Conservation (phyloP, 352 stramenopile genomes). For the Phytophthora palmivora region DNA sequence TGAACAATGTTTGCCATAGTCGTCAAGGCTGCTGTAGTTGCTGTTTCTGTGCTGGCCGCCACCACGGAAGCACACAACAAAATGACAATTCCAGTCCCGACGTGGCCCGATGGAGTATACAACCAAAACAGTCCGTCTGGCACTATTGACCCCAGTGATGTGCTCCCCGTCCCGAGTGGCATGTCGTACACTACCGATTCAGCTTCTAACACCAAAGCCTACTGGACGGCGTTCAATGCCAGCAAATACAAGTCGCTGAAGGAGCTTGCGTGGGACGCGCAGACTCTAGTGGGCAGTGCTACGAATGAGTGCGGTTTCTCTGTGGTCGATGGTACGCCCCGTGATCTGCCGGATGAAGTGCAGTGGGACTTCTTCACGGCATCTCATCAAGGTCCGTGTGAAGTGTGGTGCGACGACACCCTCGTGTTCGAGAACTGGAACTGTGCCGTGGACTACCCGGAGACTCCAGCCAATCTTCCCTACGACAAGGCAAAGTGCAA, state of each 20-base stretch:
- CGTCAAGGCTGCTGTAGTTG: conserved; percentile 32
- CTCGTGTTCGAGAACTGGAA: conserved; percentile 52
- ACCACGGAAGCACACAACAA: conserved; percentile 51
- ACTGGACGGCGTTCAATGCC: conserved; percentile 48
- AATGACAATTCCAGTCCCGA: conserved; percentile 51
- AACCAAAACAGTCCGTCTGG: conserved; percentile 50
- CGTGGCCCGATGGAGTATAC: conserved; percentile 44
- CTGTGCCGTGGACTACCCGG: conserved; percentile 41
- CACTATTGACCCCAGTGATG: conserved; percentile 42
- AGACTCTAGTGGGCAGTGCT: conserved; percentile 31
- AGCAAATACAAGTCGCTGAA: conserved; percentile 47
- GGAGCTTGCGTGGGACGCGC: conserved; percentile 31
- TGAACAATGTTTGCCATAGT: conserved; percentile 40
- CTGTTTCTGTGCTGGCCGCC: conserved; percentile 23
- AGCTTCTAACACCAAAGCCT: conserved; percentile 38
- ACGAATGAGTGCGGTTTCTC: conserved; percentile 46
- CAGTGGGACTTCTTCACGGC: conserved; percentile 52
- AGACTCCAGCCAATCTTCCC: conserved; percentile 42
- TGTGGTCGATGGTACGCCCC: conserved; percentile 27
- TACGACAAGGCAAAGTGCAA: conserved; percentile 51
- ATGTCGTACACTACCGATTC: conserved; percentile 52
- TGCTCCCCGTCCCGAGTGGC: conserved; percentile 45
- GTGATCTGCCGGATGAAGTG: conserved; percentile 33
- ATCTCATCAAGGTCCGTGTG: conserved; percentile 51
- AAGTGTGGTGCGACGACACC: conserved; percentile 53